Evolutionary conservation across 352 stramenopile species (phyloP).

Genomic region (Phytophthora constricta): DNA sequence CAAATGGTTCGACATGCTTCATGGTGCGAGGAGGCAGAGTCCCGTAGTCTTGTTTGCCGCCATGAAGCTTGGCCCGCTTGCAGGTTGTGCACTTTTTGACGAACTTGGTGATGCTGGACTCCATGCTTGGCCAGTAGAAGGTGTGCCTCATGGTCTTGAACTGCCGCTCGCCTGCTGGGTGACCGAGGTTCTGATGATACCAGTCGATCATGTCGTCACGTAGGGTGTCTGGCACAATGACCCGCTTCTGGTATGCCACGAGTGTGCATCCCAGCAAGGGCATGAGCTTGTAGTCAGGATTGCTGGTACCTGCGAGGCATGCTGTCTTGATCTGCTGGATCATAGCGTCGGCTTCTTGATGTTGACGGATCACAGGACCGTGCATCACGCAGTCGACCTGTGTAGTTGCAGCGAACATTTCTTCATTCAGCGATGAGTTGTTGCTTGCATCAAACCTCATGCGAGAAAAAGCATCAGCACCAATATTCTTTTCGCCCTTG

Average conservation of each 20-base stretch:
- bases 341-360: background rate
- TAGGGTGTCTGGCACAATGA: constrained; percentile 3
- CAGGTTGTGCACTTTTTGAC: constrained; percentile 1
- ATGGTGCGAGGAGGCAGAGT: background rate
- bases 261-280: too few relatives aligned
- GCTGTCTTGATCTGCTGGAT: too few relatives aligned
- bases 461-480: constrained; percentile 3
- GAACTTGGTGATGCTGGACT: background rate
- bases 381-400: background rate
- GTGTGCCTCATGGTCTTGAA: constrained; percentile 3
- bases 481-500: background rate
- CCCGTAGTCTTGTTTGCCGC: constrained; percentile 6
- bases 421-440: background rate
- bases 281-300: too few relatives aligned
- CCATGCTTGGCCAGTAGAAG: background rate
- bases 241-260: constrained; percentile 3
- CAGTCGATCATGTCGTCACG: constrained; percentile 4
- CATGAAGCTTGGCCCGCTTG: constrained; percentile 12
- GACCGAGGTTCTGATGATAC: constrained; percentile 7
- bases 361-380: background rate
- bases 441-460: background rate
- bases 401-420: background rate
- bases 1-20: constrained; percentile 4
- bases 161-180: background rate
- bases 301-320: too few relatives aligned